Percentiles rank a stretch among this genome's conserved stretches.
Evolutionary conservation across 305 asterid genomes (phyloP).

Genomic region (Fraxinus paxiana): DNA sequence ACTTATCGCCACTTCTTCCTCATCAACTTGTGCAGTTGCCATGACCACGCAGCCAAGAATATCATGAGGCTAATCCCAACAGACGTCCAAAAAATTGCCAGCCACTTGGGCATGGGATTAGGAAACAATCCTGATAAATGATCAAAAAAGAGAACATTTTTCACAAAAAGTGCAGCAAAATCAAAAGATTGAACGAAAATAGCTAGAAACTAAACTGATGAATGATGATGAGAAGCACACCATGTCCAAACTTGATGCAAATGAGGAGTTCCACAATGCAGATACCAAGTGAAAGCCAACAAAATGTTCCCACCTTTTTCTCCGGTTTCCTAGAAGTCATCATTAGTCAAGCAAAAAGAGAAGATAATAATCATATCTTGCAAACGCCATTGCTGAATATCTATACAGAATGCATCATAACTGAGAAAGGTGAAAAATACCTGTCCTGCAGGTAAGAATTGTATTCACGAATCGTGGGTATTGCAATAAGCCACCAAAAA

Average conservation of each 20-base stretch:
- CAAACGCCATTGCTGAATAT: not conserved
- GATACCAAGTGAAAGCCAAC: slow-evolving; percentile 91
- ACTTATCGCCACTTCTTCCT: slow-evolving; percentile 51
- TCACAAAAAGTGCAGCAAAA: not conserved
- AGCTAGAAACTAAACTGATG: not conserved
- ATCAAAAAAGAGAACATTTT: not conserved
- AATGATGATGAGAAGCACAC: slow-evolving; percentile 31
- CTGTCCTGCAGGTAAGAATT: slow-evolving; percentile 91
- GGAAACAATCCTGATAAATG: slow-evolving; percentile 65
- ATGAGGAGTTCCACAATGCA: slow-evolving; percentile 96
- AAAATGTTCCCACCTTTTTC: slow-evolving; percentile 83
- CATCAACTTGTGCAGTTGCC: slow-evolving; percentile 62
- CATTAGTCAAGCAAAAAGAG: not conserved
- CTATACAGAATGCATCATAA: not conserved
- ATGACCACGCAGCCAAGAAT: slow-evolving; percentile 65
- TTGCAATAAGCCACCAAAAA: slow-evolving; percentile 94
- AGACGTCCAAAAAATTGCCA: slow-evolving; percentile 64
- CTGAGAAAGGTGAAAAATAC: slow-evolving; percentile 30
- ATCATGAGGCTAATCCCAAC: slow-evolving; percentile 47
- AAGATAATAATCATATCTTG: not conserved
- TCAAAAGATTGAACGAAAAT: not conserved
- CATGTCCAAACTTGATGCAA: slow-evolving; percentile 89
- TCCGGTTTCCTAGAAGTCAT: slow-evolving; percentile 49
- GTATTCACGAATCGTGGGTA: slow-evolving; percentile 93
- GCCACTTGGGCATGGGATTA: slow-evolving; percentile 72